Evolutionary conservation across 441 rosid genomes (phyloP).

Genomic region (Syzygium malaccense): DNA sequence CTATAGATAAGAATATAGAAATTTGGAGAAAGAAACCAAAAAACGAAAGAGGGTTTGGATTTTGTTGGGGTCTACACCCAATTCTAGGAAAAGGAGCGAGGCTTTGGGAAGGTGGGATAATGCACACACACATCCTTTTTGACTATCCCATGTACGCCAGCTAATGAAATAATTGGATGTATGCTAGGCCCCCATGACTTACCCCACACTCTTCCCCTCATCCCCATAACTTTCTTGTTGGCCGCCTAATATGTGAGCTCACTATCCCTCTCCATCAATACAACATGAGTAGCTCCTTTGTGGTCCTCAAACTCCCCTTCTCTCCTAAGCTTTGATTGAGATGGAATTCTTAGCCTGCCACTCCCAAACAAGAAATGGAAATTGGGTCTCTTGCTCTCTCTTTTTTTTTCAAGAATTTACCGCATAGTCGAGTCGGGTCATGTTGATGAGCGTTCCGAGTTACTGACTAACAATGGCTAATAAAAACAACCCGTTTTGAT

Average conservation of each 20-base stretch:
- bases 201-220: background rate
- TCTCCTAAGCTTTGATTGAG: background rate
- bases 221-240: background rate
- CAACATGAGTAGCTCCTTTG: background rate
- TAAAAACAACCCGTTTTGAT: rapidly evolving
- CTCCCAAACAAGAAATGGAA: background rate
- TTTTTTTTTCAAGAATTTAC: background rate
- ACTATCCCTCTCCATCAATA: background rate
- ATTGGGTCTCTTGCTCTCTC: background rate
- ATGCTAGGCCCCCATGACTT: background rate
- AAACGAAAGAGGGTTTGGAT: background rate
- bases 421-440: background rate
- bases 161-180: background rate
- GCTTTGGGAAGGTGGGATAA: background rate
- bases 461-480: background rate
- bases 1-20: too few species aligned
- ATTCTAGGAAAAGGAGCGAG: background rate
- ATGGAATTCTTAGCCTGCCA: background rate
- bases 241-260: background rate
- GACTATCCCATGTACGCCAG: background rate
- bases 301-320: background rate
- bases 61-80: background rate
- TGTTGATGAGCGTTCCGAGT: rapidly evolving
- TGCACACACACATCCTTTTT: rapidly evolving
- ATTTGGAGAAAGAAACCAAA: background rate